Base-by-base conservation (phyloP, 371 early-diverging fungal genomes). In the Apophysomyces elegans region DNA sequence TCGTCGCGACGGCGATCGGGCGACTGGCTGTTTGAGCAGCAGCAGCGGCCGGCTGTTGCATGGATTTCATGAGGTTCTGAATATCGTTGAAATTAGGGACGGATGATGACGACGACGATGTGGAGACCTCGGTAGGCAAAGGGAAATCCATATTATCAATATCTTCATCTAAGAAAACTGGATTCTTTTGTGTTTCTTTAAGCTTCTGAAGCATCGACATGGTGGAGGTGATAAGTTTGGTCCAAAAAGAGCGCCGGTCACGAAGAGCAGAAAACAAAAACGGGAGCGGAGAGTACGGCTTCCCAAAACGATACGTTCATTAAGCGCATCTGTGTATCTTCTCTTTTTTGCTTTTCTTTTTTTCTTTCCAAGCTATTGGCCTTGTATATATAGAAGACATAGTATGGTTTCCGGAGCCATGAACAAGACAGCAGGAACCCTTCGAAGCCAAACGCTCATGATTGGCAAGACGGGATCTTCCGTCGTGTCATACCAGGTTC, bases 91-190 rank as follows among this genome's bases (percentile, higher is more conserved):
- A 71, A 54, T 77, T 62, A 14, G 75, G 78, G 68, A 68, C 69
- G n/a, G 65, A 54, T 43, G 68, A 61, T 9, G 75, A 46, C 3
- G 32, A 26, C 32, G 32, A 1, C 32, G 32, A 26, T 26, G 32
- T 26, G 3, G 32, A 26, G 32, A 54, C 67, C 57, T 81, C 81
- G 6, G 61, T 62, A 6, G 89, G 89, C 65, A 87, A 72, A 44
- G 84, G 85, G 58, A 89, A 87, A 56, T 89, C 90, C 90, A 89
- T 88, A 61, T 88, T 86, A 66, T 89, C 90, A 65, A 89, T 72
- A 26, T 84, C 84, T 13, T 76, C 78, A 54, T 81, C 81, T 59
- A 79, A n/a, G 41, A 82, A 82, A 26, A 79, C 73, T 5, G 69
- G 66, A 59, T 74, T 79, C 68, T 75, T 75, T 65, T 71, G 61